phyloP scores from a whole-genome alignment of 441 rosid species.

The Isatis lusitanica region DNA sequence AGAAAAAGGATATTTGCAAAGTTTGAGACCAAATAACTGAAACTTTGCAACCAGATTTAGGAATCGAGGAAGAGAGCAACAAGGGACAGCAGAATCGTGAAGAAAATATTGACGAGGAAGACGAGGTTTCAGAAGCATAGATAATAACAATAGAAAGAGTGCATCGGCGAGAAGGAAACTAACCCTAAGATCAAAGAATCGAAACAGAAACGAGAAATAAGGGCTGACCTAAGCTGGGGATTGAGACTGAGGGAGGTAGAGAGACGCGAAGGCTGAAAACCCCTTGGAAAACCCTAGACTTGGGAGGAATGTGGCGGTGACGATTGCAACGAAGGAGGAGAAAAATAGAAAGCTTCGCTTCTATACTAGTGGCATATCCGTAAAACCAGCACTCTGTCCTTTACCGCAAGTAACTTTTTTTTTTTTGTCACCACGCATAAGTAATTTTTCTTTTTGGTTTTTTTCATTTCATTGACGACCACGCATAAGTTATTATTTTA shows the following conservation, averaged over 20 bases:
- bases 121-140: background rate
- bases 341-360: background rate
- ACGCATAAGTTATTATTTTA: background rate
- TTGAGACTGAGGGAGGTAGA: background rate
- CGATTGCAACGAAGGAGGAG: conserved; percentile 14
- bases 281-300: conserved; percentile 33
- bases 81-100: conserved; percentile 14
- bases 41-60: background rate
- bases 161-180: background rate
- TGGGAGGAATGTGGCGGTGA: conserved; percentile 19
- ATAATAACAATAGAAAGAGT: background rate
- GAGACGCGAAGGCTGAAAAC: conserved; percentile 14
- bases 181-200: conserved; percentile 4
- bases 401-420: background rate
- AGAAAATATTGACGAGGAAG: background rate
- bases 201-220: background rate
- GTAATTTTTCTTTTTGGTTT: background rate
- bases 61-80: background rate
- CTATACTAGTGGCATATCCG: conserved; percentile 22
- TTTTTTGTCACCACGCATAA: background rate
- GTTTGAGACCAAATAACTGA: background rate
- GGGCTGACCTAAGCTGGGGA: conserved; percentile 3
- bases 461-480: background rate
- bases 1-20: background rate
- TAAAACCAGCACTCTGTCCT: background rate